Evolutionary conservation across 1,284 basidiomycete species (phyloP).

Genomic region (Melampsora occidentalis): DNA sequence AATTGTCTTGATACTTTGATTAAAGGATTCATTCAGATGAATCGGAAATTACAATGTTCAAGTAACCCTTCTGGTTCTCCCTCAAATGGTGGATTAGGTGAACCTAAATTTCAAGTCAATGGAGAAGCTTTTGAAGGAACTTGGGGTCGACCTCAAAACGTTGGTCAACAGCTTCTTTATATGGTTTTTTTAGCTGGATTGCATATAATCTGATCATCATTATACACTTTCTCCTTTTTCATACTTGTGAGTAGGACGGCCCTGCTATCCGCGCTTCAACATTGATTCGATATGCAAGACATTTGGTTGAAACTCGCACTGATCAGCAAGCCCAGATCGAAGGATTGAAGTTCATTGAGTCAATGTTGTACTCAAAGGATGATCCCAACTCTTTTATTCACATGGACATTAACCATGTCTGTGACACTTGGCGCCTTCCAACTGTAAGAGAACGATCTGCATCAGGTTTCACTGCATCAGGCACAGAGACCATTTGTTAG

Average conservation of each 20-base stretch:
- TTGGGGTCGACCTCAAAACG: conserved; percentile 58
- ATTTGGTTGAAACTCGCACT: conserved; percentile 37
- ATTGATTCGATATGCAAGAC: conserved; percentile 39
- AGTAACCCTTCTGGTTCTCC: conserved; percentile 57
- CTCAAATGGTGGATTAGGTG: conserved; percentile 57
- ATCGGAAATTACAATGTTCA: conserved; percentile 54
- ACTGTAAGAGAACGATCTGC: conserved; percentile 10
- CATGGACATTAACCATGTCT: conserved; percentile 46
- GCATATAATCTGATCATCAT: neutral
- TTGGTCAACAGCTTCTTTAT: neutral
- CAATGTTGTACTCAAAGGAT: conserved; percentile 18
- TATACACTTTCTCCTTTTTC: neutral
- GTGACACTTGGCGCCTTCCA: conserved; percentile 42
- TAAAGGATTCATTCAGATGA: conserved; percentile 52
- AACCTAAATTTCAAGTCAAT: conserved; percentile 59
- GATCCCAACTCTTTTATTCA: conserved; percentile 33
- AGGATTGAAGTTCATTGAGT: conserved; percentile 7
- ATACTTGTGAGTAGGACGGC: conserved; percentile 41
- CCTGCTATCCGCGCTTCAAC: conserved; percentile 45
- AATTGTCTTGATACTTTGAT: conserved; percentile 50
- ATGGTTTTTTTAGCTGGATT: neutral
- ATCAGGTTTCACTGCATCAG: neutral
- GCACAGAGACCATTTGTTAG: neutral
- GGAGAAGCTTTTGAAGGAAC: conserved; percentile 54
- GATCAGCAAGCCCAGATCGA: neutral